phyloP scores from a whole-genome alignment of 2,329 filamentous ascomycete species.

The Aspergillus phoenicis region DNA sequence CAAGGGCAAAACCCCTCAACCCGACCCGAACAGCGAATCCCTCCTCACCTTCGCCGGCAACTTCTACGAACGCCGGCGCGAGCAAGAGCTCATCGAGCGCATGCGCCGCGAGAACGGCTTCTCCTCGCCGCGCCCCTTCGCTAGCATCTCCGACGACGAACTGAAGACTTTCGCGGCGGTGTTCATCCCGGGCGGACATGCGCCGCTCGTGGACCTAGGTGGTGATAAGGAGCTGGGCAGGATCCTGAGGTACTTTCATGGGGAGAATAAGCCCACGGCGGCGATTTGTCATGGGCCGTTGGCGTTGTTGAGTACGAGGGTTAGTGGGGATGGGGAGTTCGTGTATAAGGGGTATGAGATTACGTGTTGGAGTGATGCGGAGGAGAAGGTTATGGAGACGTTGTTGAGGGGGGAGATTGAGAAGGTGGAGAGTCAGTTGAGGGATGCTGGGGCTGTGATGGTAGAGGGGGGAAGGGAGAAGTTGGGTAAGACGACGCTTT shows the following conservation, averaged over 20 bases:
- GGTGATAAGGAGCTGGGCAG: conserved; percentile 47
- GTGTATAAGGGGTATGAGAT: conserved; percentile 52
- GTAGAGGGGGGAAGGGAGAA: conserved; percentile 45
- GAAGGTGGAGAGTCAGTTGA: conserved; percentile 46
- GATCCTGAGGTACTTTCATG: conserved; percentile 47
- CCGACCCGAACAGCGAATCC: conserved; percentile 47
- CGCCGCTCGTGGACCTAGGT: conserved; percentile 47
- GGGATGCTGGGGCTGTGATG: conserved; percentile 48
- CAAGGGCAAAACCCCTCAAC: conserved; percentile 43
- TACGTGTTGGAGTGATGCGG: conserved; percentile 49
- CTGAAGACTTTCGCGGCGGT: conserved; percentile 44
- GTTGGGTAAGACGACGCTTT: conserved; percentile 46
- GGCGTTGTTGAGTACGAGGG: conserved; percentile 48
- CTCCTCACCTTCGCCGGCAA: conserved; percentile 51
- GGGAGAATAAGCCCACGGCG: conserved; percentile 46
- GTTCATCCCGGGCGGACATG: conserved; percentile 52
- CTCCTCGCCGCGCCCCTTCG: conserved; percentile 40
- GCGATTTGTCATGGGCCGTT: conserved; percentile 53
- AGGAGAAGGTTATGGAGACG: conserved; percentile 53
- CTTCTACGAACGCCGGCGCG: conserved; percentile 47
- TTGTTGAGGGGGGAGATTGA: conserved; percentile 46
- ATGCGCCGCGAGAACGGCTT: conserved; percentile 53
- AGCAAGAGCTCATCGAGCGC: conserved; percentile 45
- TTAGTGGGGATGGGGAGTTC: conserved; percentile 39
- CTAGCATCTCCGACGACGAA: conserved; percentile 44